Evolutionary conservation across 2,329 filamentous ascomycete genomes (phyloP).

Genomic region (Boeremia lycopersici): DNA sequence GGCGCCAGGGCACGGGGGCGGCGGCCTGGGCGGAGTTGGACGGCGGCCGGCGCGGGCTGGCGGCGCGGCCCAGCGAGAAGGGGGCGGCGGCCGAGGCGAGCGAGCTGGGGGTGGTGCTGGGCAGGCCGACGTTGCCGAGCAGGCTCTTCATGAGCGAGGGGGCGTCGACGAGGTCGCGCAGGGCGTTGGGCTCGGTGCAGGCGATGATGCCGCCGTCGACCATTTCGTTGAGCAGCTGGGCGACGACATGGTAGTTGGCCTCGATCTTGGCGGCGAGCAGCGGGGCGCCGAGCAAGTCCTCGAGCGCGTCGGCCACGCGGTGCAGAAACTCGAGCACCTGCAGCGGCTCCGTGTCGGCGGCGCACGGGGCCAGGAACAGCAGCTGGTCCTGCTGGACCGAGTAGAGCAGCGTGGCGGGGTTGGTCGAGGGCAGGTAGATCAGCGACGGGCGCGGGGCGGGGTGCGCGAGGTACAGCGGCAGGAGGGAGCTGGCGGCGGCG

Average conservation of each 20-base stretch:
- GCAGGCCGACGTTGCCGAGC: constrained; percentile 83
- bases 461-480: constrained; percentile 87
- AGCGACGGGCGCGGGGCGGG: constrained; percentile 81
- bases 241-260: constrained; percentile 88
- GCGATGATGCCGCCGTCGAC: constrained; percentile 89
- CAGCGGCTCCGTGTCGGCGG: constrained; percentile 84
- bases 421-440: constrained; percentile 81
- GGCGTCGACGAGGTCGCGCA: constrained; percentile 89
- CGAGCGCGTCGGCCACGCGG: constrained; percentile 86
- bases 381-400: constrained; percentile 86
- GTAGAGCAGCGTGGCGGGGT: constrained; percentile 86
- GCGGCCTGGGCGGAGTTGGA: constrained; percentile 41
- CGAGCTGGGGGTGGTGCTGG: constrained; percentile 54
- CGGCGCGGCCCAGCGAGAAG: constrained; percentile 37
- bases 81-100: constrained; percentile 34
- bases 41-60: constrained; percentile 32
- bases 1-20: constrained; percentile 79
- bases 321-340: constrained; percentile 94
- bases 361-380: constrained; percentile 83
- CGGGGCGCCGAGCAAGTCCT: constrained; percentile 91
- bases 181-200: constrained; percentile 90
- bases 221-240: constrained; percentile 93
- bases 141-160: constrained; percentile 89
- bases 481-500: constrained; percentile 74
- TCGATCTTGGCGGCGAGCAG: constrained; percentile 87